phyloP scores from a whole-genome alignment of 805 yeast genomes.

The Kodamaea neixiangensis region DNA sequence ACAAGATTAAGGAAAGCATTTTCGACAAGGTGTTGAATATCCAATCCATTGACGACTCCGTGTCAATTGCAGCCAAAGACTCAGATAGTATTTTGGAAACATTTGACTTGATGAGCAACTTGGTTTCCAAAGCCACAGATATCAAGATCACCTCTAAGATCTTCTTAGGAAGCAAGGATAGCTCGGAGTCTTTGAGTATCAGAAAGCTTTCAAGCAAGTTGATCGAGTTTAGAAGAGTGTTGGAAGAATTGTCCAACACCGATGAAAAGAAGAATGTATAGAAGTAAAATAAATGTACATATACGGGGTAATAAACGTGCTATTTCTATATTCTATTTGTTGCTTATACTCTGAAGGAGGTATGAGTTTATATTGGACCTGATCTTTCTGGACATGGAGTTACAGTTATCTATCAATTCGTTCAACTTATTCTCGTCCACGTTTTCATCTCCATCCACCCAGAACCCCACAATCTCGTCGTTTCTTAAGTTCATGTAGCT shows the following conservation, averaged over 20 bases:
- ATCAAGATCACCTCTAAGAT: conserved; percentile 37
- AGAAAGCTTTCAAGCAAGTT: conserved; percentile 22
- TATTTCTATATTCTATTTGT: background rate
- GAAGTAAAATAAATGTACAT: conserved; percentile 5
- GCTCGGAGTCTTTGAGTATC: conserved; percentile 19
- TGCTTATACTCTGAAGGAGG: conserved; percentile 21
- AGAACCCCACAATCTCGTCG: conserved; percentile 60
- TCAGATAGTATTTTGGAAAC: conserved; percentile 31
- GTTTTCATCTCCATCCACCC: conserved; percentile 42
- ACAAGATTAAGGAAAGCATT: conserved; percentile 30
- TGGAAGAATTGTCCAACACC: conserved; percentile 30
- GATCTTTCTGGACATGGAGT: conserved; percentile 42
- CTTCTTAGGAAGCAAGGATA: conserved; percentile 27
- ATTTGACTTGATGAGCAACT: conserved; percentile 22
- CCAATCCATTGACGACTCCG: conserved; percentile 25
- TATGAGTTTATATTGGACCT: conserved; percentile 49
- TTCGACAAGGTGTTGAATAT: conserved; percentile 33
- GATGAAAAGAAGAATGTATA: conserved; percentile 18
- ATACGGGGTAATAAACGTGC: background rate
- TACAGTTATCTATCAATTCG: conserved; percentile 45
- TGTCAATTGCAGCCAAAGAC: conserved; percentile 26
- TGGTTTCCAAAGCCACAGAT: conserved; percentile 26
- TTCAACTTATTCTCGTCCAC: conserved; percentile 25
- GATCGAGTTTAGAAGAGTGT: conserved; percentile 24
- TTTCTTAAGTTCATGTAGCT: conserved; percentile 56